Evolutionary conservation across 805 yeast species (phyloP).

Genomic region (Ogataea degrootiae): DNA sequence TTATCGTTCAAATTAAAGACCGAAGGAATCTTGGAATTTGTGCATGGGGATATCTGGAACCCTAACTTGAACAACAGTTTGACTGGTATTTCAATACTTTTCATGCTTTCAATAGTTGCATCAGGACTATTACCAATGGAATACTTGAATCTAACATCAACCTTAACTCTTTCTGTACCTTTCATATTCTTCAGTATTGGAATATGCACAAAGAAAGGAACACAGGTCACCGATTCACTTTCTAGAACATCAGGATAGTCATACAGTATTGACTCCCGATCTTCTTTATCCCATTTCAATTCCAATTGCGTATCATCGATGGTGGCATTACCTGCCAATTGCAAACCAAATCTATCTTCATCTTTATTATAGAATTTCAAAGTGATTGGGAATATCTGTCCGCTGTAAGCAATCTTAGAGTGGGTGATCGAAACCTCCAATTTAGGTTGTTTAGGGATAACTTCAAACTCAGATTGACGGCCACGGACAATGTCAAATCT

Average conservation of each 20-base stretch:
- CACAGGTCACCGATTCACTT: not conserved
- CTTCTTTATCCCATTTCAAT: conserved; percentile 17
- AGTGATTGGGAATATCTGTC: conserved; percentile 26
- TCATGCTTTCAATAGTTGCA: conserved; percentile 25
- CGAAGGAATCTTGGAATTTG: conserved; percentile 25
- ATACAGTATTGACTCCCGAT: conserved; percentile 4
- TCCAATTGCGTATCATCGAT: conserved; percentile 8
- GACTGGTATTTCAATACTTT: conserved; percentile 22
- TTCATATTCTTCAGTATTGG: conserved; percentile 20
- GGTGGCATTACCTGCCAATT: conserved; percentile 13
- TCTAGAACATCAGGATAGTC: conserved; percentile 9
- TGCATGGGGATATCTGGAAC: conserved; percentile 30
- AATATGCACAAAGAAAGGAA: conserved; percentile 10
- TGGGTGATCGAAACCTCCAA: conserved; percentile 23
- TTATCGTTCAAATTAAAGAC: conserved; percentile 15
- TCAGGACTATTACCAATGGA: conserved; percentile 27
- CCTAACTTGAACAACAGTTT: conserved; percentile 27
- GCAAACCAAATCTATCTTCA: conserved; percentile 28
- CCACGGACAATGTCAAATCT: conserved; percentile 14
- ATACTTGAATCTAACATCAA: conserved; percentile 21
- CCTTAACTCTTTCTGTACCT: conserved; percentile 2
- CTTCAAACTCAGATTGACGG: conserved; percentile 19
- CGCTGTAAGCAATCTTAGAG: conserved; percentile 26
- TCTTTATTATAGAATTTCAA: conserved; percentile 29
- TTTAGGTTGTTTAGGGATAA: conserved; percentile 37